Evolutionary conservation across 192 early-diverging fungal genomes (phyloP).

Genomic region (Coemansia sp.): DNA sequence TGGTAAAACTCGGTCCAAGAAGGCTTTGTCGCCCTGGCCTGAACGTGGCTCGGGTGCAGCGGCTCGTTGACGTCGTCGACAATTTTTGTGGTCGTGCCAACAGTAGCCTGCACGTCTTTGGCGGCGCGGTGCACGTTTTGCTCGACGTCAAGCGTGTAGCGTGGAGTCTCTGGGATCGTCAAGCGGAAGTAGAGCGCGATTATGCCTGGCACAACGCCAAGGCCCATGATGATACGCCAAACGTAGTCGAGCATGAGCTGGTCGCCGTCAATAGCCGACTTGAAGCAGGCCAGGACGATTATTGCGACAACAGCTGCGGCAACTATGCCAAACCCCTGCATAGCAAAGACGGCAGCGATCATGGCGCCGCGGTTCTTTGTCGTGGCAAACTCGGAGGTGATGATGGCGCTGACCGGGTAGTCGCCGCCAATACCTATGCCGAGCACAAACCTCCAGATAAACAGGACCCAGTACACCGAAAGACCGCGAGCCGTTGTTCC

Average conservation of each 20-base stretch:
- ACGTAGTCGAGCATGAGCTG: slow-evolving; percentile 68
- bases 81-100: slow-evolving; percentile 7
- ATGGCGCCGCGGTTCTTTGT: slow-evolving; percentile 78
- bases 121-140: slow-evolving; percentile 49
- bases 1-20: slow-evolving; percentile 55
- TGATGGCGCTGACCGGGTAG: slow-evolving; percentile 86
- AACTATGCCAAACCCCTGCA: slow-evolving; percentile 88
- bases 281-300: slow-evolving; percentile 64
- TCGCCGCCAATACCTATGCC: slow-evolving; percentile 92
- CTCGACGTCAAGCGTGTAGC: slow-evolving; percentile 74
- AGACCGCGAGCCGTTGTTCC: slow-evolving; percentile 60
- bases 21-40: slow-evolving; percentile 12
- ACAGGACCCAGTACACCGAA: slow-evolving; percentile 62
- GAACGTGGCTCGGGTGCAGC: slow-evolving; percentile 42
- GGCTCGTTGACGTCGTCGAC: slow-evolving; percentile 33
- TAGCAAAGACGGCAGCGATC: slow-evolving; percentile 86
- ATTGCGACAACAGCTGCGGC: slow-evolving; percentile 71
- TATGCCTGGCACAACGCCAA: slow-evolving; percentile 76
- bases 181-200: slow-evolving; percentile 83
- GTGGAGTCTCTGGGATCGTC: slow-evolving; percentile 92
- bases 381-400: slow-evolving; percentile 87
- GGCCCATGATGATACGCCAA: slow-evolving; percentile 82
- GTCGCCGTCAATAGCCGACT: slow-evolving; percentile 58
- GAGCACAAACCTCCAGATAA: slow-evolving; percentile 82
- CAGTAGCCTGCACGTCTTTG: slow-evolving; percentile 19